Percentiles rank a stretch among this genome's conserved stretches.
These are phyloP conservation scores for Salix brachista DNA, from an alignment of 345 rosid species.

Conservation along the genomic window DNA sequence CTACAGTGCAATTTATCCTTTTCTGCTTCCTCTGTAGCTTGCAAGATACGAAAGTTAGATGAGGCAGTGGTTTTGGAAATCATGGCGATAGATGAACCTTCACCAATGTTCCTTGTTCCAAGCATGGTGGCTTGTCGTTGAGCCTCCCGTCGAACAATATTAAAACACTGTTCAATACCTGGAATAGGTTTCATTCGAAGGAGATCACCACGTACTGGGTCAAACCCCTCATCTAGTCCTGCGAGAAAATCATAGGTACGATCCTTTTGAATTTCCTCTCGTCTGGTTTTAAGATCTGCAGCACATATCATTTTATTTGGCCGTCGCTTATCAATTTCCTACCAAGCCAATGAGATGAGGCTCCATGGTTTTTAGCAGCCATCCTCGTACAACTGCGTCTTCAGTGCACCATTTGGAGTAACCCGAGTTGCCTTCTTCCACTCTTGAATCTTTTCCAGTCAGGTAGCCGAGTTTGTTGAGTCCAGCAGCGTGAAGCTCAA, in stretches of 20 bases:
- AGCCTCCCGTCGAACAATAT: background rate
- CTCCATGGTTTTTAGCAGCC: background rate
- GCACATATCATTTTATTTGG: background rate
- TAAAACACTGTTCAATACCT: background rate
- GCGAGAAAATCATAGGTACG: background rate
- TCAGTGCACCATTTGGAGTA: background rate
- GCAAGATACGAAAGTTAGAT: rapidly evolving
- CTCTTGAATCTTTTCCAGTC: too few species aligned
- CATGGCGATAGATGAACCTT: background rate
- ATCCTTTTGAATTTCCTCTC: background rate
- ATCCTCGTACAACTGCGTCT: background rate
- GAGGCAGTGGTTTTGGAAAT: background rate
- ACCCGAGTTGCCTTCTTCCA: too few species aligned
- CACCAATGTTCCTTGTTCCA: background rate
- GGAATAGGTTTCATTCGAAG: background rate
- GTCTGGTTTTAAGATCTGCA: background rate
- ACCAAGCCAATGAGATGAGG: background rate
- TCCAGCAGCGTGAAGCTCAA: too few species aligned
- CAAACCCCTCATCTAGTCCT: background rate
- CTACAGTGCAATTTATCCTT: background rate
- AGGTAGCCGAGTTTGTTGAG: too few species aligned
- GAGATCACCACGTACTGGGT: background rate
- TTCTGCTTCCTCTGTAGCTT: background rate
- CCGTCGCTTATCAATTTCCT: background rate
- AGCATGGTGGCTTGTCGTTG: background rate